Conservation (phyloP, 495 filamentous ascomycete species). For the Hyaloscypha finlandica region DNA sequence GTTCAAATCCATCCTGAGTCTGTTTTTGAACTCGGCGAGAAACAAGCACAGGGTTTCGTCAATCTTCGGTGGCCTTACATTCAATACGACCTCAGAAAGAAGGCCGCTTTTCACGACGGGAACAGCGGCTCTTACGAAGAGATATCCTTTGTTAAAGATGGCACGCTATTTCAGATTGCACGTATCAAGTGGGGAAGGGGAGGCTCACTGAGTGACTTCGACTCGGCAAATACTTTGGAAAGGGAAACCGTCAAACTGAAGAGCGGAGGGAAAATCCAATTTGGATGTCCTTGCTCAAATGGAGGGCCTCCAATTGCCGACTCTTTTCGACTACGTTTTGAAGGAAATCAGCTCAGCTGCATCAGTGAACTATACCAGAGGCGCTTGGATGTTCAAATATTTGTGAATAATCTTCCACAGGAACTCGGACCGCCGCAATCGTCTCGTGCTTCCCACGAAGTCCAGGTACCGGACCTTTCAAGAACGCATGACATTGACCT, state of each 20-base stretch:
- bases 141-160: slow-evolving; percentile 21
- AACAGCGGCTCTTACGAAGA: slow-evolving; percentile 10
- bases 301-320: slow-evolving; percentile 11
- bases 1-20: slow-evolving; percentile 3
- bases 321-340: not conserved
- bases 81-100: slow-evolving; percentile 16
- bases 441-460: not conserved
- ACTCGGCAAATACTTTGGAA: not conserved
- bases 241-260: slow-evolving; percentile 9
- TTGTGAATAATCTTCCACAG: slow-evolving; percentile 2
- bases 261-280: slow-evolving; percentile 12
- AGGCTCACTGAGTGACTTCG: slow-evolving; percentile 15
- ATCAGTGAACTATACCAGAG: slow-evolving; percentile 11
- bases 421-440: not conserved
- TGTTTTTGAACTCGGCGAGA: slow-evolving; percentile 9
- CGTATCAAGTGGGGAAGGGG: slow-evolving; percentile 14
- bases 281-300: slow-evolving; percentile 24
- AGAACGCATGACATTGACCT: slow-evolving; percentile 3
- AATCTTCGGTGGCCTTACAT: slow-evolving; percentile 27
- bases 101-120: not conserved
- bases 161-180: slow-evolving; percentile 17
- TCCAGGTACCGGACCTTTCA: slow-evolving; percentile 1
- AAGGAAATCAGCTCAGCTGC: not conserved
- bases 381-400: slow-evolving; percentile 14
- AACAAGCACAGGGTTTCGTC: slow-evolving; percentile 8